Evolutionary conservation across 805 yeast species (phyloP).

Genomic region (Teunomyces panamensis): DNA sequence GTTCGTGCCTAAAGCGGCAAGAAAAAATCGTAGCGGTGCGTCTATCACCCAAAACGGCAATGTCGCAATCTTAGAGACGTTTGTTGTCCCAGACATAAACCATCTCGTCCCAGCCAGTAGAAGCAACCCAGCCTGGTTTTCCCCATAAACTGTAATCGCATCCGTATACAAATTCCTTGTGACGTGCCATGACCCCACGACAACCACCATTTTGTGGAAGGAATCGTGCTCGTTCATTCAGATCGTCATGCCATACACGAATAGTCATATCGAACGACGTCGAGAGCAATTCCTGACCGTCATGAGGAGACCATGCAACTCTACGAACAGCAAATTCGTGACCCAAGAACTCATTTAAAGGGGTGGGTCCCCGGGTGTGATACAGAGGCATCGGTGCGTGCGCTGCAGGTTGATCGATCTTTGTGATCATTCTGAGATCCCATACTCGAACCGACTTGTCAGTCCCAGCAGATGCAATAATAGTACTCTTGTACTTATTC

Average conservation of each 20-base stretch:
- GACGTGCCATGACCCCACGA: conserved; percentile 58
- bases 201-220: conserved; percentile 46
- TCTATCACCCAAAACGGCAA: not conserved
- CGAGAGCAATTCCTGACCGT: conserved; percentile 63
- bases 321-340: conserved; percentile 87
- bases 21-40: not conserved
- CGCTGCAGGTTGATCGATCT: conserved; percentile 33
- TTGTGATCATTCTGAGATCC: conserved; percentile 75
- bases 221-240: conserved; percentile 55
- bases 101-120: conserved; percentile 97
- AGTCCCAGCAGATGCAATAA: conserved; percentile 88
- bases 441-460: conserved; percentile 81
- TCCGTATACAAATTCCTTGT: conserved; percentile 87
- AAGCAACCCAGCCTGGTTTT: conserved; percentile 89
- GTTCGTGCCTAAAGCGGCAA: not conserved
- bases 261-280: conserved; percentile 93
- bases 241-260: conserved; percentile 76
- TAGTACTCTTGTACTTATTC: conserved; percentile 80
- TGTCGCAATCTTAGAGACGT: conserved; percentile 19
- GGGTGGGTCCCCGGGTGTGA: conserved; percentile 57
- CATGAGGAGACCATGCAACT: conserved; percentile 88
- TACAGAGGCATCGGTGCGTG: conserved; percentile 36
- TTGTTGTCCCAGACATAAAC: conserved; percentile 83
- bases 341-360: conserved; percentile 73
- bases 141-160: conserved; percentile 98